Evolutionary conservation across 1,284 basidiomycete species (phyloP).

Genomic region (Pulchroboletus neoregius): DNA sequence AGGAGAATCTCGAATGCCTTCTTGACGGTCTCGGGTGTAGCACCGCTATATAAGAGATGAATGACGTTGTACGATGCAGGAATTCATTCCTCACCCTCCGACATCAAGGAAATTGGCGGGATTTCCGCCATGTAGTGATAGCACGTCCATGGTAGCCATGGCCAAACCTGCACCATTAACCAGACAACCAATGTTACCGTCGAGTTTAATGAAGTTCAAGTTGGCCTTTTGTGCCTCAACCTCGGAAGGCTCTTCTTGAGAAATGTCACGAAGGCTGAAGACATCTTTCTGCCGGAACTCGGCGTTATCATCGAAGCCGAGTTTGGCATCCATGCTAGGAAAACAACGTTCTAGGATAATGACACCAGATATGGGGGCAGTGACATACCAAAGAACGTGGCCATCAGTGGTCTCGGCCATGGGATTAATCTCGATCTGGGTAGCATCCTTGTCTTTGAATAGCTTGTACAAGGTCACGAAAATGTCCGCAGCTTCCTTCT

Average conservation of each 20-base stretch:
- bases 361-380: conserved; percentile 5
- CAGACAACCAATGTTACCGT: conserved; percentile 95
- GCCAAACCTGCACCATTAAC: conserved; percentile 99
- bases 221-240: conserved; percentile 93
- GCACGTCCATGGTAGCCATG: conserved; percentile 99
- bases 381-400: conserved; percentile 81
- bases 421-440: conserved; percentile 99
- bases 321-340: conserved; percentile 97
- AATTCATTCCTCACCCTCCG: conserved; percentile 61
- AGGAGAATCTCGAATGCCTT: conserved; percentile 98
- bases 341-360: conserved; percentile 8
- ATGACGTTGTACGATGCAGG: conserved; percentile 1
- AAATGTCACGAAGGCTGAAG: conserved; percentile 86
- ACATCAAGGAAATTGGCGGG: conserved; percentile 99
- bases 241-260: conserved; percentile 96
- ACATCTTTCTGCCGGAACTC: conserved; percentile 95
- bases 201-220: conserved; percentile 99
- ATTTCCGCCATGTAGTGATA: conserved; percentile 91
- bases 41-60: conserved; percentile 57
- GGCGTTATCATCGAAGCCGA: conserved; percentile 99
- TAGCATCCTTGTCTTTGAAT: conserved; percentile 99
- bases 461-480: conserved; percentile 95
- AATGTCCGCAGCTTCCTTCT: conserved; percentile 85
- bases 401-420: conserved; percentile 95
- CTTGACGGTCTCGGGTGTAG: conserved; percentile 98